Conservation (phyloP, 352 stramenopile genomes). For the Pythium periplocum region DNA sequence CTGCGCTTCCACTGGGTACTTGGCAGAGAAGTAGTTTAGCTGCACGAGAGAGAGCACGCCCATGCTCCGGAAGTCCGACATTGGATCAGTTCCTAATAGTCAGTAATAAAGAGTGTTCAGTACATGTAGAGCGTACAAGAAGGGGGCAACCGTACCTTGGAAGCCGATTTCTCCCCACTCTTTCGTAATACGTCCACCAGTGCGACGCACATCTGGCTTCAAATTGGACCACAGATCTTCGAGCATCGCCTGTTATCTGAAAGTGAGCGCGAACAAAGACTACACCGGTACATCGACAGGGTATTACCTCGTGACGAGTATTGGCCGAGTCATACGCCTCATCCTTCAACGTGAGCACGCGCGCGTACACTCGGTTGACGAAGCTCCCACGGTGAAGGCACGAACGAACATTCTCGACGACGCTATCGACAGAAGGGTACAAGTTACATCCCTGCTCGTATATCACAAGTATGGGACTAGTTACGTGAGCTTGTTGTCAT, state of each 20-base stretch:
- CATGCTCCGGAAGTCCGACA: slow-evolving; percentile 85
- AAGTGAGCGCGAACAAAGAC: not conserved
- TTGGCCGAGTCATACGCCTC: slow-evolving; percentile 66
- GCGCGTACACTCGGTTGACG: slow-evolving; percentile 69
- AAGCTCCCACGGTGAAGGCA: slow-evolving; percentile 70
- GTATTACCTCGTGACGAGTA: slow-evolving; percentile 43
- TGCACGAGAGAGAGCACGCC: slow-evolving; percentile 72
- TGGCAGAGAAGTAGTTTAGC: slow-evolving; percentile 68
- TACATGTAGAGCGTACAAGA: not conserved
- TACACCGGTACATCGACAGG: too few relatives aligned
- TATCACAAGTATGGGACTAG: not conserved
- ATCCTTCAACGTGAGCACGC: slow-evolving; percentile 47
- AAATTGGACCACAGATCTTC: slow-evolving; percentile 76
- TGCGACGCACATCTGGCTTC: slow-evolving; percentile 72
- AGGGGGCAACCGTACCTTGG: slow-evolving; percentile 41
- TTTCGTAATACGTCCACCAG: slow-evolving; percentile 76
- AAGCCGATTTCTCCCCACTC: slow-evolving; percentile 87
- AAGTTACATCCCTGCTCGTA: not conserved
- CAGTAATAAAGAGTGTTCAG: too few relatives aligned
- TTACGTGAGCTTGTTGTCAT: slow-evolving; percentile 42
- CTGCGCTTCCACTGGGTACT: slow-evolving; percentile 72
- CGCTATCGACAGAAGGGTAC: slow-evolving; percentile 18
- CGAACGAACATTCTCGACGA: slow-evolving; percentile 58
- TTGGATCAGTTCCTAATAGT: slow-evolving; percentile 60
- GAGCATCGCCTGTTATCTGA: slow-evolving; percentile 43